phyloP scores from a whole-genome alignment of 371 early-diverging fungal genomes.

The Mortierella sp. region DNA sequence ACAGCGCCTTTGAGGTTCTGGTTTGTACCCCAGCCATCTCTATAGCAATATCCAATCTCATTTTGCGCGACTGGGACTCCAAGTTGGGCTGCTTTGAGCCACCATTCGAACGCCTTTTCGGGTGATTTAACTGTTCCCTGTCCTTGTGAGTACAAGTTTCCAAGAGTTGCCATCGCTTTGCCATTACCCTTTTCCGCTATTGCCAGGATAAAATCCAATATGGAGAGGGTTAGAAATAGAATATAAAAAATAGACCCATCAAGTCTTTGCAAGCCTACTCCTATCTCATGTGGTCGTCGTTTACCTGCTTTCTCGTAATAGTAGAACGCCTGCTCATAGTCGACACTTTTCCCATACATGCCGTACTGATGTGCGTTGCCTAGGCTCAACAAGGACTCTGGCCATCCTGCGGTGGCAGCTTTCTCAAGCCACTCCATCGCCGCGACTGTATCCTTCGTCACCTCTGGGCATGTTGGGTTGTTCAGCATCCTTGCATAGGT shows the following conservation, averaged over 20 bases:
- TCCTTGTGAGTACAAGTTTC: conserved; percentile 53
- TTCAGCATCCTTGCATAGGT: conserved; percentile 41
- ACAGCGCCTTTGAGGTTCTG: conserved; percentile 51
- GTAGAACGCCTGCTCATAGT: conserved; percentile 52
- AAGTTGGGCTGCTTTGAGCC: conserved; percentile 54
- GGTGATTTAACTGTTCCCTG: conserved; percentile 43
- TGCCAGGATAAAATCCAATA: background rate
- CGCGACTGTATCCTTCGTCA: conserved; percentile 28
- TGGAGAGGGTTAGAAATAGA: background rate
- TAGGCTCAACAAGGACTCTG: conserved; percentile 47
- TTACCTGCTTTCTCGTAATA: conserved; percentile 53
- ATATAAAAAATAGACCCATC: background rate
- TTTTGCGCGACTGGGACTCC: conserved; percentile 49
- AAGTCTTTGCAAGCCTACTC: no score
- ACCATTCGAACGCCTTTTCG: conserved; percentile 54
- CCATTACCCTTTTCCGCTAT: conserved; percentile 52
- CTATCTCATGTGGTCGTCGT: no score
- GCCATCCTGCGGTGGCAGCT: conserved; percentile 53
- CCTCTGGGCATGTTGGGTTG: conserved; percentile 37
- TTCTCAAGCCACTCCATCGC: conserved; percentile 54
- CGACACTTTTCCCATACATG: conserved; percentile 49
- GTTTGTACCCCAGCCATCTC: conserved; percentile 52
- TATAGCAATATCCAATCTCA: conserved; percentile 54
- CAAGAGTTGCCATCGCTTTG: conserved; percentile 54
- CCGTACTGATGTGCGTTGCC: conserved; percentile 56